Conservation (phyloP, 768 basidiomycete genomes). For the Mycena olivaceomarginata region DNA sequence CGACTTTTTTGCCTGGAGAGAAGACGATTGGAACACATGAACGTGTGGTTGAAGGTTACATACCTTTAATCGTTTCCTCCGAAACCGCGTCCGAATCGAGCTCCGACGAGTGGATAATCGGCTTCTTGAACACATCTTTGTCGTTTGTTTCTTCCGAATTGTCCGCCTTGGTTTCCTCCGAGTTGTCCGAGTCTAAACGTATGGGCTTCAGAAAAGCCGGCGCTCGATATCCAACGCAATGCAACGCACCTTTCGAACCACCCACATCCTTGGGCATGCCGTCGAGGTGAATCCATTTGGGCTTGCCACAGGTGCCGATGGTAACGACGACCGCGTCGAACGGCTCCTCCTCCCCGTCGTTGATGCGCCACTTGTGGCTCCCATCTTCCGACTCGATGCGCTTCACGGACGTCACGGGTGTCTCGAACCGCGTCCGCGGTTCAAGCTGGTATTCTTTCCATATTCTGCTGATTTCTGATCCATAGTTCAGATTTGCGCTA, state of each 20-base stretch:
- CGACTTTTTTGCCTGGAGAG: conserved; percentile 60
- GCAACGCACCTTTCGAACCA: conserved; percentile 16
- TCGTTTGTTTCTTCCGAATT: conserved; percentile 36
- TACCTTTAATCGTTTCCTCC: conserved; percentile 45
- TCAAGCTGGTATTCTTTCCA: conserved; percentile 73
- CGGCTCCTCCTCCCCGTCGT: conserved; percentile 65
- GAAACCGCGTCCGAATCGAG: conserved; percentile 61
- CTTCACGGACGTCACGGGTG: conserved; percentile 59
- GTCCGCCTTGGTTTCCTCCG: conserved; percentile 31
- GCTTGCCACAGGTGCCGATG: conserved; percentile 70
- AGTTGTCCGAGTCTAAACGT: conserved; percentile 4
- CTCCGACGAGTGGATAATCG: conserved; percentile 68
- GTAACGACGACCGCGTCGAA: conserved; percentile 73
- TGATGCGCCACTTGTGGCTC: conserved; percentile 65
- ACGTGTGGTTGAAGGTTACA: neutral
- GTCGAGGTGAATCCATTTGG: conserved; percentile 63
- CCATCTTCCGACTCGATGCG: conserved; percentile 49
- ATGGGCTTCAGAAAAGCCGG: neutral
- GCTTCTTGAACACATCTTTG: conserved; percentile 56
- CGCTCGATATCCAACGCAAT: neutral
- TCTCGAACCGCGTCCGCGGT: conserved; percentile 64
- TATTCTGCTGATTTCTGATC: conserved; percentile 60
- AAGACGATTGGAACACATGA: neutral
- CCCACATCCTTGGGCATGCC: conserved; percentile 62
- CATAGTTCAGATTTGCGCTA: neutral